Base-by-base conservation (phyloP, 2,329 filamentous ascomycete genomes). In the Endocalyx cinctus region DNA sequence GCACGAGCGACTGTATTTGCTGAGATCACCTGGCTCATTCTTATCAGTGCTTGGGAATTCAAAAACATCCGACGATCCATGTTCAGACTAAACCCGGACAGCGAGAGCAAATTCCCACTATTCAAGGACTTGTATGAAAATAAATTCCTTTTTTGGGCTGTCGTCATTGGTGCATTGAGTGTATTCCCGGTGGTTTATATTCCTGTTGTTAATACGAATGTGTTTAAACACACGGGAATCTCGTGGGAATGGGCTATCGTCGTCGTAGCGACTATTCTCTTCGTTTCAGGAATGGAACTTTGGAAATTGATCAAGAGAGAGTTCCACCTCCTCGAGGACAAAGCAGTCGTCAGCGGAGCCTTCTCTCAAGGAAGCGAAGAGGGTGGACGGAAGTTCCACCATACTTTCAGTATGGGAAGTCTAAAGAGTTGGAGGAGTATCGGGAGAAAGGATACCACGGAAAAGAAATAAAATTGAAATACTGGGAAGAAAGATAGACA, bases 11-110 rank as follows among this genome's bases (percentile, higher is more conserved):
- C 82, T 17, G 80, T 81, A 6, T 88, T 87, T 54, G 80, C 80
- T 4, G 78, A 80, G 52, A 63, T 88, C 17, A 86, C 82, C 2
- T 87, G 81, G 78, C 69, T 81, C 34, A 82, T 85, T 22, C 71
- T 87, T 29, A 71, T 87, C 51, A 77, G 82, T 2, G 83, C 84
- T 3, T 88, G 83, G 83, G 82, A 87, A 62, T 83, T 86, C 63
- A 81, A 86, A 60, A 75, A 81, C 50, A 73, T 85, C 52, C 76
- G 79, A 5, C 77, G 81, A 11, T 84, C 79, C 27, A 72, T 87
- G 62, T 86, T 87, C 68, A 70, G 72, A 27, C 74, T 87, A 51
- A 67, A 78, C 48, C 70, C 74, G 2, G 64, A 70, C 17, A 64
- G 68, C 54, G 52, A 59, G 25, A 70, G 66, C 42, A 56, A 52